Evolutionary conservation across 2,329 filamentous ascomycete species (phyloP).

Genomic region (Monosporascus sp.): DNA sequence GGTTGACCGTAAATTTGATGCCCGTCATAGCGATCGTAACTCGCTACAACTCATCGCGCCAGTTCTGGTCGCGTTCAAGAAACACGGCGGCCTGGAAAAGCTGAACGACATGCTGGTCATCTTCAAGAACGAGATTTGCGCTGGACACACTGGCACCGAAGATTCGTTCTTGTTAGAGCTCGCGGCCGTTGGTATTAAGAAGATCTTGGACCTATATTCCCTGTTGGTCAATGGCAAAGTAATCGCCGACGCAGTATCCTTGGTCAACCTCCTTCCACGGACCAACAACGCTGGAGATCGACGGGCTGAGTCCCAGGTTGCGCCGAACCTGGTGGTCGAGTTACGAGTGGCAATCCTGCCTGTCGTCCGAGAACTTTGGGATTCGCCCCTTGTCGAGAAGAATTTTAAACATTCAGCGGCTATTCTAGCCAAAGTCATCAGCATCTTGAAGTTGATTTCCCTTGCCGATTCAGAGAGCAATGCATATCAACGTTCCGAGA

Average conservation of each 20-base stretch:
- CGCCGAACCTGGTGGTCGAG: constrained; percentile 79
- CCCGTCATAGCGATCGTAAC: constrained; percentile 43
- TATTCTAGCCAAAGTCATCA: constrained; percentile 73
- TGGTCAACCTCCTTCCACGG: constrained; percentile 37
- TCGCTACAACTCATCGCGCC: constrained; percentile 60
- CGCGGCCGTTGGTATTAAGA: constrained; percentile 61
- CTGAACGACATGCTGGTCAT: constrained; percentile 67
- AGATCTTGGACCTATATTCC: constrained; percentile 77
- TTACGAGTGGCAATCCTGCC: constrained; percentile 76
- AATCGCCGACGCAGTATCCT: constrained; percentile 68
- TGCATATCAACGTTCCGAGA: constrained; percentile 59
- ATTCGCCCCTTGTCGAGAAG: constrained; percentile 77
- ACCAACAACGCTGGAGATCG: constrained; percentile 35
- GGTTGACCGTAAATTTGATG: constrained; percentile 55
- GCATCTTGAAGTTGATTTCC: constrained; percentile 75
- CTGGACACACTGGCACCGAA: constrained; percentile 32
- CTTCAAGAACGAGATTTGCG: constrained; percentile 56
- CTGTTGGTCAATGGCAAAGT: constrained; percentile 73
- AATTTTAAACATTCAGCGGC: constrained; percentile 52
- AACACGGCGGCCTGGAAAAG: constrained; percentile 67
- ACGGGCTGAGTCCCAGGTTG: constrained; percentile 36
- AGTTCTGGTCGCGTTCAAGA: constrained; percentile 82
- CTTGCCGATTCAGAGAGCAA: constrained; percentile 69
- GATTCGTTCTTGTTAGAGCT: constrained; percentile 43
- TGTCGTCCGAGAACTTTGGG: constrained; percentile 74